Evolutionary conservation across 345 rosid species (phyloP).

Genomic region (Linum lewisii): DNA sequence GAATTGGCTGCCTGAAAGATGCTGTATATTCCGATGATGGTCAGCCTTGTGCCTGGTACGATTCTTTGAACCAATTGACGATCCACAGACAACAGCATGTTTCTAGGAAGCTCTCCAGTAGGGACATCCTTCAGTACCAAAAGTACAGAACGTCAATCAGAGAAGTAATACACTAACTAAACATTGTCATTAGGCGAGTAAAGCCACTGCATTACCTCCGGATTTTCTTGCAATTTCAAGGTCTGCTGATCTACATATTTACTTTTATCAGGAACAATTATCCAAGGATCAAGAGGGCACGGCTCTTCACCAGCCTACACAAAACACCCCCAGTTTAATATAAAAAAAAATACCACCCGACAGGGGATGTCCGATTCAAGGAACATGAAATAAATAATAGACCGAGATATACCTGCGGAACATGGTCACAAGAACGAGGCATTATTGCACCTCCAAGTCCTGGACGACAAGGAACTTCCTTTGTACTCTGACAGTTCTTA

Average conservation of each 20-base stretch:
- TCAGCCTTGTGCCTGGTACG: constrained; percentile 91
- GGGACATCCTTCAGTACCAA: constrained; percentile 68
- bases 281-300: constrained; percentile 95
- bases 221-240: constrained; percentile 88
- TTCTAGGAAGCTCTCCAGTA: constrained; percentile 98
- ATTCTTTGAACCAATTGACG: constrained; percentile 79
- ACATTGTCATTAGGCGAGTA: not conserved
- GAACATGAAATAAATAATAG: not conserved
- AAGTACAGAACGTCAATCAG: constrained; percentile 6
- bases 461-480: constrained; percentile 75
- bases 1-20: constrained; percentile 80
- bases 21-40: constrained; percentile 88
- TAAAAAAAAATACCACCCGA: not conserved
- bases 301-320: constrained; percentile 81
- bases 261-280: constrained; percentile 90
- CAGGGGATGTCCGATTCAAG: not conserved
- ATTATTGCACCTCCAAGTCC: constrained; percentile 97
- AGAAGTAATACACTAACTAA: not conserved
- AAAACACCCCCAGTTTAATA: constrained; percentile 8
- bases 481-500: constrained; percentile 69
- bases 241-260: constrained; percentile 96
- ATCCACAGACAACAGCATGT: constrained; percentile 88
- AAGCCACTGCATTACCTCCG: constrained; percentile 45
- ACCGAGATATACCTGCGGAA: constrained; percentile 59
- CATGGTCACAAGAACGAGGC: constrained; percentile 85